Conservation (phyloP, 345 rosid species). For the Moricandia arvensis region DNA sequence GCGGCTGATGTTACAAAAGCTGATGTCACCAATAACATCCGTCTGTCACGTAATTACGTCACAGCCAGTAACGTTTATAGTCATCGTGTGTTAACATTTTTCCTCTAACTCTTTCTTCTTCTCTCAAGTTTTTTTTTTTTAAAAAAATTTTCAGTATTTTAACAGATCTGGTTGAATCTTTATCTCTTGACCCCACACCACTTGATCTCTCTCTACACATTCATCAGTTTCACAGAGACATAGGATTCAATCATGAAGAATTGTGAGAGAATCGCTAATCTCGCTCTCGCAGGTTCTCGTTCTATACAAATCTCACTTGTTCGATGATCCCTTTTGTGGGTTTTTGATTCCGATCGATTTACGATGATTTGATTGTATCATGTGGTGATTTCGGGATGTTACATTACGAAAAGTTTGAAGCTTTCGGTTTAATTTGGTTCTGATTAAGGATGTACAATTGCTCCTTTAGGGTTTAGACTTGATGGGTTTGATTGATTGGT, state of each 20-base stretch:
- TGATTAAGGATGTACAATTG: no score
- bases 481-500: no score
- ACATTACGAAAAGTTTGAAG: no score
- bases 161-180: conserved; percentile 30
- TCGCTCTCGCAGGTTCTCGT: conserved; percentile 75
- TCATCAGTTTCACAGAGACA: conserved; percentile 9
- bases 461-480: no score
- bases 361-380: neutral
- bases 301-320: neutral
- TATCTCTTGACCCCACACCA: conserved; percentile 25
- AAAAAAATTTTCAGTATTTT: neutral
- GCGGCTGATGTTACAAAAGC: conserved; percentile 12
- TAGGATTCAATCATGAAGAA: conserved; percentile 58
- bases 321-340: neutral
- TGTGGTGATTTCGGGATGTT: no score
- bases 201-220: conserved; percentile 23
- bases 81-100: conserved; percentile 26
- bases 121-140: neutral
- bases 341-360: neutral
- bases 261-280: conserved; percentile 69
- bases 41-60: conserved; percentile 20
- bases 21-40: neutral
- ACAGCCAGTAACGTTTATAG: conserved; percentile 24
- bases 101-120: neutral
- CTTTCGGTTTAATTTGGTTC: no score